These are phyloP conservation scores for Serendipita sp. DNA, from an alignment of 768 basidiomycete genomes.

Conservation along the genomic window DNA sequence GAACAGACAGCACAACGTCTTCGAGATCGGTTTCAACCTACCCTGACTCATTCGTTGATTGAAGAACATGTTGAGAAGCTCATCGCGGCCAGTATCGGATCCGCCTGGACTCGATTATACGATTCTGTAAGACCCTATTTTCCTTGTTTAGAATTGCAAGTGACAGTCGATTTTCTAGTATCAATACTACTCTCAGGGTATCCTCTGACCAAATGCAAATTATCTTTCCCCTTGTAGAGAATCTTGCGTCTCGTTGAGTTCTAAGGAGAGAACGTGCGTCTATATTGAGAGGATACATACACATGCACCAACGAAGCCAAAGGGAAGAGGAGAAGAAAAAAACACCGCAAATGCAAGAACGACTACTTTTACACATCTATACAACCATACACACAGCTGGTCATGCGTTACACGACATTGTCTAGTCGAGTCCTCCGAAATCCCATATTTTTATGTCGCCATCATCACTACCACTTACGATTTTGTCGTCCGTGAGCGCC, in stretches of 20 bases:
- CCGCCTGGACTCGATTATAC: slow-evolving; percentile 89
- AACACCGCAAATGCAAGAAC: neutral
- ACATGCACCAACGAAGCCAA: neutral
- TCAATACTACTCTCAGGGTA: slow-evolving; percentile 73
- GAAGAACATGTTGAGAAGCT: slow-evolving; percentile 82
- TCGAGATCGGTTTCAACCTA: slow-evolving; percentile 86
- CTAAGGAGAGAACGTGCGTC: neutral
- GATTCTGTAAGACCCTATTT: slow-evolving; percentile 54
- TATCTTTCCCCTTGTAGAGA: too few species aligned
- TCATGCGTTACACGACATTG: neutral
- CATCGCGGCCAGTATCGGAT: slow-evolving; percentile 79
- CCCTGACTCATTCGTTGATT: slow-evolving; percentile 65
- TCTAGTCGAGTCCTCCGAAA: slow-evolving; percentile 20
- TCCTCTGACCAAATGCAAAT: neutral
- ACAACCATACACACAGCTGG: neutral
- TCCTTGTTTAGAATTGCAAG: neutral
- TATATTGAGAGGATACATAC: neutral
- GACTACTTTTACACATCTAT: neutral
- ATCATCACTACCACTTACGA: slow-evolving; percentile 93
- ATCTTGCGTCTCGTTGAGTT: too few species aligned
- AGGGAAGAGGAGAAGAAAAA: neutral
- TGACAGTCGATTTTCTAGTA: slow-evolving; percentile 34
- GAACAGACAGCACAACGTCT: slow-evolving; percentile 80
- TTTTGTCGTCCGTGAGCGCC: slow-evolving; percentile 83
- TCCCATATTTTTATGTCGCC: slow-evolving; percentile 76